Evolutionary conservation across 257 asterid genomes (phyloP).

Genomic region (Parsonsia alboflavescens): DNA sequence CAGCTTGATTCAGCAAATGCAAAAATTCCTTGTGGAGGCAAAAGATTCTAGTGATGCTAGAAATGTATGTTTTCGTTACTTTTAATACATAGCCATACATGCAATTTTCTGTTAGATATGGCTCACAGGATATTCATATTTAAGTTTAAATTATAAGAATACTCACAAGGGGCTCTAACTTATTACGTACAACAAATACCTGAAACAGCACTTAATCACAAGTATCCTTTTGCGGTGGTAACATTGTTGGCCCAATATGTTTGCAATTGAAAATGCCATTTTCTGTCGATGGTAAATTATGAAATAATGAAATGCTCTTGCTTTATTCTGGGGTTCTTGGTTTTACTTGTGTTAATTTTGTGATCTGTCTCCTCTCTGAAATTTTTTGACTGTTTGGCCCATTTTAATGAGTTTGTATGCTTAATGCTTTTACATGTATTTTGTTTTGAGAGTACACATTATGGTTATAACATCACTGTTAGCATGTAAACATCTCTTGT

Average conservation of each 20-base stretch:
- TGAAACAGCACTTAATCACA: neutral
- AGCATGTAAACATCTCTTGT: neutral
- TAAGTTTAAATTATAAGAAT: neutral
- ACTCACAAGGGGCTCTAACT: neutral
- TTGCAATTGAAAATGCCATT: neutral
- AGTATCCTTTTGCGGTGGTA: neutral
- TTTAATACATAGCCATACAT: neutral
- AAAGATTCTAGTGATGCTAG: constrained; percentile 35
- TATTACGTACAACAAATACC: neutral
- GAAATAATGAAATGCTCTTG: neutral
- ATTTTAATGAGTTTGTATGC: neutral
- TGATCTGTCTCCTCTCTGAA: neutral
- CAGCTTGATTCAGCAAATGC: constrained; percentile 37
- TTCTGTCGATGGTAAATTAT: neutral
- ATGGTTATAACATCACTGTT: neutral
- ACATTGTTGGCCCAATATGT: neutral
- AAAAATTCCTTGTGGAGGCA: constrained; percentile 28
- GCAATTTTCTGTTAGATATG: neutral
- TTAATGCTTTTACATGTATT: neutral
- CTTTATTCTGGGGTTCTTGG: neutral
- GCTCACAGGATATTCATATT: neutral
- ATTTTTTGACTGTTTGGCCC: neutral
- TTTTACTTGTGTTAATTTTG: neutral
- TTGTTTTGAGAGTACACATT: neutral
- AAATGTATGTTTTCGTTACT: constrained; percentile 26